These are phyloP conservation scores for Tricladium varicosporioides DNA, from an alignment of 2,329 filamentous ascomycete species.

Conservation along the genomic window DNA sequence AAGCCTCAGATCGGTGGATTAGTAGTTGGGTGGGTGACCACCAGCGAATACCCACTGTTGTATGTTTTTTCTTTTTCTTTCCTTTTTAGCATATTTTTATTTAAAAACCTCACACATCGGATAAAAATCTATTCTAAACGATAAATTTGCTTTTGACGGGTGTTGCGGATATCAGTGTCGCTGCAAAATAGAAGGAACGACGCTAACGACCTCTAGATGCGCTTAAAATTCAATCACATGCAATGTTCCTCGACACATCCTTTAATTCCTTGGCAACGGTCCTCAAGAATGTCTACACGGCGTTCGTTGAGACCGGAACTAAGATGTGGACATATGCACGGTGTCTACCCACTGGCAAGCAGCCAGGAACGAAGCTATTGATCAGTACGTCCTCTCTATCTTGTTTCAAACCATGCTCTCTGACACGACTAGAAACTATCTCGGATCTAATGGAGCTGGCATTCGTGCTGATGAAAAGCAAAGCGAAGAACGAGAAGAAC, in stretches of 20 bases:
- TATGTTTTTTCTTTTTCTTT: slow-evolving; percentile 23
- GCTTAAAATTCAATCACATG: slow-evolving; percentile 82
- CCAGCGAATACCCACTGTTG: slow-evolving; percentile 31
- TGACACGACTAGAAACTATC: slow-evolving; percentile 20
- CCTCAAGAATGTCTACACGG: slow-evolving; percentile 70
- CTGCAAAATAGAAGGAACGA: neutral
- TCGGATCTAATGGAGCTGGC: slow-evolving; percentile 23
- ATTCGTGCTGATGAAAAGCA: slow-evolving; percentile 29
- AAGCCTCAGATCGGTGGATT: slow-evolving; percentile 28
- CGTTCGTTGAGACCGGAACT: slow-evolving; percentile 74
- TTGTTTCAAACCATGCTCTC: neutral
- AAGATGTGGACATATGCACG: slow-evolving; percentile 66
- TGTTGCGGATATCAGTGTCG: neutral
- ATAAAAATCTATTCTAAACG: too few relatives aligned
- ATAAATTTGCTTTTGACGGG: too few relatives aligned
- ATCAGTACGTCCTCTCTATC: slow-evolving; percentile 32
- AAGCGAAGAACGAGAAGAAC: slow-evolving; percentile 21
- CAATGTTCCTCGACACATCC: slow-evolving; percentile 77
- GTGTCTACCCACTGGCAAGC: slow-evolving; percentile 55
- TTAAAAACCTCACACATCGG: slow-evolving; percentile 7
- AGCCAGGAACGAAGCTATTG: slow-evolving; percentile 59
- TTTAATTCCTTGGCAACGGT: slow-evolving; percentile 73
- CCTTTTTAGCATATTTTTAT: neutral
- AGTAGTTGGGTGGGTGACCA: slow-evolving; percentile 29
- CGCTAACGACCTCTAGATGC: slow-evolving; percentile 42